Base-by-base conservation (phyloP, 1,284 basidiomycete species). In the Boletus sp. region DNA sequence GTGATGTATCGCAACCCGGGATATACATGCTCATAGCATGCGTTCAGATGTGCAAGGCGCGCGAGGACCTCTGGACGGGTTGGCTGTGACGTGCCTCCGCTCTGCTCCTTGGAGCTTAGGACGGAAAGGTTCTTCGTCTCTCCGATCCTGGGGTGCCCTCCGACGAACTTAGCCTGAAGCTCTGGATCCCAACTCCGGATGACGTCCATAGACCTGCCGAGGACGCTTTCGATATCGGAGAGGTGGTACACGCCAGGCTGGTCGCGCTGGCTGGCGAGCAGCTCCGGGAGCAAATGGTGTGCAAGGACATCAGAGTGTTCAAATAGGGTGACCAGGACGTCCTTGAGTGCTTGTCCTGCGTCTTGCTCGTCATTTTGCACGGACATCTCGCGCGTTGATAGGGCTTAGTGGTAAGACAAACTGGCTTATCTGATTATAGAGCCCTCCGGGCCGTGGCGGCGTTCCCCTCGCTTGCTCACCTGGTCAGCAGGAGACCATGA, bases 101-200 rank as follows among this genome's bases (percentile, higher is more conserved):
- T 54, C 68, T 95, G 92, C 65, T 95, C 92, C 39, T 77, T 81
- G 20, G 81, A 79, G 65, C 88, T 92, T 41, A 90, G 70, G 34
- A 67, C 74, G 2, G 86, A 89, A 14, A 94, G 72, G 25, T 82
- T 81, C 57, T 74, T 78, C 46, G 77, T 80, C 67, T 91, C 90
- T 22, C 93, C 92, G 42, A 95, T 94, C 52, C 91, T 77, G 34
- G 93, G 93, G 69, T 95, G 93, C 2, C 84, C 90, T 2, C 74
- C 77, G 51, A 94, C 75, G 62, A 96, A 94, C 46, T 71, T 68
- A 0, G 83, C 83, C 61, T 81, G 81, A 10, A 79, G 71, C 10
- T 70, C 66, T 38, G 69, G 57, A 34, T 74, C 69, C 89, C 90
- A 93, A 29, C 56, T 59, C 7, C 59, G 57, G 23, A 90, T 77